These are phyloP conservation scores for Stropharia rugosoannulata DNA, from an alignment of 768 basidiomycete genomes.

Conservation along the genomic window DNA sequence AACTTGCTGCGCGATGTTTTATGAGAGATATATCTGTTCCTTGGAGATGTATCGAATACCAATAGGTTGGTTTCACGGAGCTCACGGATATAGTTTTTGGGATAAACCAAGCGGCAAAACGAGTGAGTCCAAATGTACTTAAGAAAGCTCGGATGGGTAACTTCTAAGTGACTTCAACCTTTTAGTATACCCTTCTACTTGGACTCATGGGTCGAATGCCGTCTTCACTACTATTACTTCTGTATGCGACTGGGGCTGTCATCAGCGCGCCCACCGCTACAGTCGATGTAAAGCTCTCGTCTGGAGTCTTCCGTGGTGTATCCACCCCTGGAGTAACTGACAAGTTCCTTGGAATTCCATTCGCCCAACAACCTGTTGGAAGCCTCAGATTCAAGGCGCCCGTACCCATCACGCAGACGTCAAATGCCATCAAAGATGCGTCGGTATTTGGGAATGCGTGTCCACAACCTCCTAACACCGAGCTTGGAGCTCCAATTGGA, in stretches of 20 bases:
- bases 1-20: not conserved
- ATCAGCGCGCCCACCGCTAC: not conserved
- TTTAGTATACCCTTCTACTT: not conserved
- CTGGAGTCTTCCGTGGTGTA: constrained; percentile 38
- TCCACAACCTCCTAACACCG: constrained; percentile 33
- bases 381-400: constrained; percentile 45
- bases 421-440: constrained; percentile 30
- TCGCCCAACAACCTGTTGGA: constrained; percentile 45
- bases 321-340: constrained; percentile 34
- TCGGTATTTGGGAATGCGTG: constrained; percentile 41
- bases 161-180: not conserved
- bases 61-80: too few species aligned
- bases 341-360: constrained; percentile 50
- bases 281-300: constrained; percentile 20
- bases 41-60: too few species aligned
- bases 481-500: constrained; percentile 31
- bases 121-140: too few species aligned
- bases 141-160: too few species aligned
- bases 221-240: not conserved
- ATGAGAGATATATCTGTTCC: not conserved
- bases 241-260: not conserved
- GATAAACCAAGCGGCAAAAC: too few species aligned
- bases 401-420: constrained; percentile 25
- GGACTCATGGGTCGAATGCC: not conserved
- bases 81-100: too few species aligned